phyloP scores from a whole-genome alignment of 2,329 filamentous ascomycete species.

The Lachnellula subtilissima region DNA sequence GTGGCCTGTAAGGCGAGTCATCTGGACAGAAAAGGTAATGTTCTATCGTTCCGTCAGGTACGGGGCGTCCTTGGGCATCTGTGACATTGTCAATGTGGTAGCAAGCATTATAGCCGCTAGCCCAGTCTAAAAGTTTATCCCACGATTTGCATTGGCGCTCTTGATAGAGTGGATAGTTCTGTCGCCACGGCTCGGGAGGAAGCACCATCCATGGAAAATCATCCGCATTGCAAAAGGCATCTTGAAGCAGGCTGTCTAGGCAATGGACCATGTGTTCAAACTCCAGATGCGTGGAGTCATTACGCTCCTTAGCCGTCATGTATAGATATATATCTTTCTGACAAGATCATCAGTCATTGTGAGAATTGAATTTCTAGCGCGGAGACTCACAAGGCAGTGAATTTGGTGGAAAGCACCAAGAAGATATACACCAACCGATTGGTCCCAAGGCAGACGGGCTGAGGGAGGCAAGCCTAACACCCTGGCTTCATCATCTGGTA shows the following conservation, averaged over 20 bases:
- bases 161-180: constrained; percentile 2
- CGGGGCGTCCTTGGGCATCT: background rate
- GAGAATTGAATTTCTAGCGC: background rate
- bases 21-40: constrained; percentile 4
- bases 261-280: constrained; percentile 6
- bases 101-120: background rate
- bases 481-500: background rate
- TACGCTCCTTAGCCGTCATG: background rate
- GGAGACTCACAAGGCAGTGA: background rate
- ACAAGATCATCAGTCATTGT: background rate
- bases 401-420: constrained; percentile 5
- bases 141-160: constrained; percentile 3
- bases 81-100: background rate
- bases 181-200: constrained; percentile 3
- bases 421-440: constrained; percentile 3
- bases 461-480: constrained; percentile 1
- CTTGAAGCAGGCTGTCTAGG: constrained; percentile 1
- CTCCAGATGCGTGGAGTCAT: background rate
- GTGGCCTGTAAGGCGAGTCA: background rate
- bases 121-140: background rate
- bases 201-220: constrained; percentile 4
- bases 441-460: constrained; percentile 5
- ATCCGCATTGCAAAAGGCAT: constrained; percentile 4
- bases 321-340: constrained; percentile 1
- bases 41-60: background rate